phyloP scores from a whole-genome alignment of 305 asterid genomes.

The Nicotiana rustica region DNA sequence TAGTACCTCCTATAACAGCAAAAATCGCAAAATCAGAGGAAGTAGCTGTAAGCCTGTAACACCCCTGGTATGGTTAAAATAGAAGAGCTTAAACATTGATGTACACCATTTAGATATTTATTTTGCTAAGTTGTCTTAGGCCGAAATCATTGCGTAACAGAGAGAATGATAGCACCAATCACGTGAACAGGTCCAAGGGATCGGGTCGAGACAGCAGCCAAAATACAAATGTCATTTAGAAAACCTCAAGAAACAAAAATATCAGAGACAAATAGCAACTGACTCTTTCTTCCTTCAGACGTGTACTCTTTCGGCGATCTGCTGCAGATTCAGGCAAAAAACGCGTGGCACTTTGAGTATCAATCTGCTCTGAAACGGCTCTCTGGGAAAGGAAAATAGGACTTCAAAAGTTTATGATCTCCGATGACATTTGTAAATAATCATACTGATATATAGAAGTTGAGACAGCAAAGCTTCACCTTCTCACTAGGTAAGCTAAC shows the following conservation, averaged over 20 bases:
- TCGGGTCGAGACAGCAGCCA: not conserved
- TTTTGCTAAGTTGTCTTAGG: not conserved
- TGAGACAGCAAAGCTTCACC: conserved; percentile 45
- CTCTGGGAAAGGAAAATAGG: conserved; percentile 54
- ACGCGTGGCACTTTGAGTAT: conserved; percentile 48
- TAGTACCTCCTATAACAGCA: conserved; percentile 21
- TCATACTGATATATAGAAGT: conserved; percentile 32
- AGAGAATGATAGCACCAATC: conserved; percentile 22
- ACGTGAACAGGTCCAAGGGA: not conserved
- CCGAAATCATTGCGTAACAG: not conserved
- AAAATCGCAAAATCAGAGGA: not conserved
- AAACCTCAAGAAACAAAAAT: conserved; percentile 18
- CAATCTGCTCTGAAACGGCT: conserved; percentile 51
- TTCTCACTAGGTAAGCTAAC: conserved; percentile 53
- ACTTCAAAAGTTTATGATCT: conserved; percentile 42
- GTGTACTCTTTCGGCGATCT: conserved; percentile 42
- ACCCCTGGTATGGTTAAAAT: not conserved
- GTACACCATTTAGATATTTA: conserved; percentile 2
- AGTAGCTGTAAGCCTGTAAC: conserved; percentile 4
- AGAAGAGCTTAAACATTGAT: conserved; percentile 6
- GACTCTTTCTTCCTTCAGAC: conserved; percentile 56
- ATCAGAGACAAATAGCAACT: conserved; percentile 43
- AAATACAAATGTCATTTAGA: conserved; percentile 8
- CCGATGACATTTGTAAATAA: conserved; percentile 28
- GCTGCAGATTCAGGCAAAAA: conserved; percentile 45